Evolutionary conservation across 1,139 yeast genomes (phyloP).

Genomic region (Nakaseomyces nivariensis): DNA sequence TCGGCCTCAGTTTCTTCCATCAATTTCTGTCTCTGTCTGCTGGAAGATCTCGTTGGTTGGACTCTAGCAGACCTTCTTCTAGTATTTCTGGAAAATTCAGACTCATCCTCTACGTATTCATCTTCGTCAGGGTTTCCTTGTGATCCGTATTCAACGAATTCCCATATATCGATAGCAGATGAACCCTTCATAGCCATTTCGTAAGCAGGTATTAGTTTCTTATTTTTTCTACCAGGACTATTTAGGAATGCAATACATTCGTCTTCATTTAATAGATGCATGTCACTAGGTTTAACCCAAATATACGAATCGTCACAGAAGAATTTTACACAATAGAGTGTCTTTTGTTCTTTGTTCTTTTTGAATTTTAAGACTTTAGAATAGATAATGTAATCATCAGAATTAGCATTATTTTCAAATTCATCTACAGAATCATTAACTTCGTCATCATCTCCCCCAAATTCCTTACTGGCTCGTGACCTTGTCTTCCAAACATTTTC

Average conservation of each 20-base stretch:
- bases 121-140: conserved; percentile 18
- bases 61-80: conserved; percentile 6
- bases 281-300: conserved; percentile 24
- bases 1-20: conserved; percentile 8
- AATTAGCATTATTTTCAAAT: conserved; percentile 12
- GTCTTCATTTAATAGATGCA: conserved; percentile 14
- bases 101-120: conserved; percentile 9
- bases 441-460: conserved; percentile 17
- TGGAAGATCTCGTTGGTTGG: conserved; percentile 9
- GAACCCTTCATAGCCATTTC: conserved; percentile 25
- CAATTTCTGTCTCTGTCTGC: conserved; percentile 9
- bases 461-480: conserved; percentile 28
- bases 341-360: conserved; percentile 14
- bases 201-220: conserved; percentile 26
- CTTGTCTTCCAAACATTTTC: conserved; percentile 39
- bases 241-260: conserved; percentile 22
- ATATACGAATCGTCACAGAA: conserved; percentile 28
- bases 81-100: conserved; percentile 2
- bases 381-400: conserved; percentile 20
- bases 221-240: conserved; percentile 15
- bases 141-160: conserved; percentile 28
- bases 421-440: conserved; percentile 18
- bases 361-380: conserved; percentile 21
- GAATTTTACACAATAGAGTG: conserved; percentile 27
- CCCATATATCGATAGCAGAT: conserved; percentile 26